Percentiles rank a stretch among this genome's conserved stretches.
Evolutionary conservation across 805 yeast genomes (phyloP).

Genomic region (Priceomyces fermenticarens): DNA sequence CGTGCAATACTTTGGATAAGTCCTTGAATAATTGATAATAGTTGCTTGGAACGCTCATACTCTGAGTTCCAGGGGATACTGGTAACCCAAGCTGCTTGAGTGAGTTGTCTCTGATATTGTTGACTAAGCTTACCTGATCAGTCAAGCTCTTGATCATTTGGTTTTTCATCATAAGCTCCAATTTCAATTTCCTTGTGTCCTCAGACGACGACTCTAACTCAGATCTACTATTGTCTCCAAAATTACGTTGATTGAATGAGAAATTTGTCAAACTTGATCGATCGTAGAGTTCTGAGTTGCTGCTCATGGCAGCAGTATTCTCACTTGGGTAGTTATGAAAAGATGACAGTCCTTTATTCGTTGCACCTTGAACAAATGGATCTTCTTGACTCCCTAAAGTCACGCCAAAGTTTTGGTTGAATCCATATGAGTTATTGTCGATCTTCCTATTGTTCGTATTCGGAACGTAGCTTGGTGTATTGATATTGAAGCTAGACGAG

Average conservation of each 20-base stretch:
- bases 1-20: constrained; percentile 45
- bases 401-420: too few relatives aligned
- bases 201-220: constrained; percentile 10
- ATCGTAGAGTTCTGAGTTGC: constrained; percentile 7
- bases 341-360: constrained; percentile 6
- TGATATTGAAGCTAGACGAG: constrained; percentile 19
- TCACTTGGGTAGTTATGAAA: constrained; percentile 3
- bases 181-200: constrained; percentile 37
- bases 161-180: constrained; percentile 56
- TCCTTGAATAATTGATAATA: constrained; percentile 47
- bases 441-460: constrained; percentile 4
- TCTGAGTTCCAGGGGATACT: constrained; percentile 7
- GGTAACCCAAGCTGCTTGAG: constrained; percentile 1
- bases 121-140: constrained; percentile 26
- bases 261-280: constrained; percentile 9
- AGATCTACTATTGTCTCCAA: constrained; percentile 3
- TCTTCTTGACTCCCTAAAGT: too few relatives aligned
- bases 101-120: constrained; percentile 13
- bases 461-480: constrained; percentile 33
- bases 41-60: constrained; percentile 38
- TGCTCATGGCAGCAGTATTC: not conserved
- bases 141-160: constrained; percentile 35
- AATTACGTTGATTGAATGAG: constrained; percentile 2
- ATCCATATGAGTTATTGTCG: too few relatives aligned
- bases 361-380: not conserved